Evolutionary conservation across 2,329 filamentous ascomycete species (phyloP), one percentile per base, ranked within the genome.

Genomic region (Albifimbria verrucaria): DNA sequence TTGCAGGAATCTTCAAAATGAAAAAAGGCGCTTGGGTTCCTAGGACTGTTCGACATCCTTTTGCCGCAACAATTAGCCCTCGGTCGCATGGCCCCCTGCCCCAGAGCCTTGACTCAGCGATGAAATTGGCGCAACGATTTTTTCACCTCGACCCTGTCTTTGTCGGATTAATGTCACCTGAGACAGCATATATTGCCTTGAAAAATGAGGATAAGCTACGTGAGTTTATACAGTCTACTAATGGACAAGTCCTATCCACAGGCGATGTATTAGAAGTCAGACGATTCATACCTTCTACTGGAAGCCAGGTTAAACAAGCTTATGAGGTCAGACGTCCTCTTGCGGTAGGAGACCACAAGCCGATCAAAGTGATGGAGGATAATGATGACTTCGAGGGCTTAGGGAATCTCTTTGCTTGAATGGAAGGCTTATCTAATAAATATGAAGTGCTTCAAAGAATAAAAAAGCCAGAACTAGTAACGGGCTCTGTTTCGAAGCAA

Each of bases 91-190:
- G 26, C 26, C 2, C 21, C 17, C 57, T 59, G 36, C 56, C 52
- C 28, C 17, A 5, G 6, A 26, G 17, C 9, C 26, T 59, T 39
- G 15, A 45, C 4, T 50, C 55, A 15, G n/a, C 25, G 1, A 48
- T 51, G 17, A 54, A 42, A 22, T 42, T 59, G 15, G 57, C 54
- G 10, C 48, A 52, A 17, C 26, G 20, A 2, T 58, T 57, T 7
- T 47, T 55, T 26, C 4, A 52, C 0, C 57, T 47, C 20, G 45
- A 42, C 1, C 57, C 52, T 0, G 2, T 46, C 2, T 47, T 32
- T 7, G 28, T 32, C 10, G 51, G 47, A 7, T 1, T 57, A 2
- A 24, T 51, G 12, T 53, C 52, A 2, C 9, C 7, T 21, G 17
- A 52, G 0, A 6, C 25, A 4, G 54, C 44, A 7, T 55, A 22